A percentile compares a stretch with the other conserved stretches of the same genome.
Conservation (phyloP, 306 rosid species). For the Gynostemma pentaphyllum region DNA sequence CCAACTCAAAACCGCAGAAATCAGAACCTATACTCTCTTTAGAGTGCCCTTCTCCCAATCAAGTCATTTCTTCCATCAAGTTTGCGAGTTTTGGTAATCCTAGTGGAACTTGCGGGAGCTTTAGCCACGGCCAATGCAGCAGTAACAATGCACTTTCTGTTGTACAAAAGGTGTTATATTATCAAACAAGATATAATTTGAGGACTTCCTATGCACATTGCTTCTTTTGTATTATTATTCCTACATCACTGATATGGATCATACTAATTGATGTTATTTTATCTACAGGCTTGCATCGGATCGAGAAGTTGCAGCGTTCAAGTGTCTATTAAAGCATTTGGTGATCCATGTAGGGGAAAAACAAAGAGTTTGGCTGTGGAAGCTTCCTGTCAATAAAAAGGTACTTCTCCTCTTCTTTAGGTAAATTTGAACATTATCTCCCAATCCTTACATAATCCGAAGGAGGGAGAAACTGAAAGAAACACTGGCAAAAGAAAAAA, state of each 20-base stretch:
- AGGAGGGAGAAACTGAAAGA: background rate
- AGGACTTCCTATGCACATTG: background rate
- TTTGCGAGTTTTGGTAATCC: constrained; percentile 89
- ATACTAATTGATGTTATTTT: background rate
- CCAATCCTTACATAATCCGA: background rate
- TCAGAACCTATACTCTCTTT: constrained; percentile 42
- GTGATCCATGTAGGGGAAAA: constrained; percentile 64
- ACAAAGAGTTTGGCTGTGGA: constrained; percentile 82
- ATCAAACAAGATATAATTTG: background rate
- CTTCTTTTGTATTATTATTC: too few species aligned
- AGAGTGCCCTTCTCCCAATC: constrained; percentile 65
- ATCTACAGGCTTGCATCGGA: constrained; percentile 73
- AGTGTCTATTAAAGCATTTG: constrained; percentile 43
- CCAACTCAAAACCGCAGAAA: constrained; percentile 28
- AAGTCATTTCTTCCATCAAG: constrained; percentile 62
- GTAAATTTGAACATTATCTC: background rate
- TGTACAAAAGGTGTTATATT: constrained; percentile 48
- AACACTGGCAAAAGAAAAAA: background rate
- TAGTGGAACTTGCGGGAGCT: constrained; percentile 66
- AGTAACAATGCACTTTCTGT: constrained; percentile 48
- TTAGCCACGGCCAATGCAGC: constrained; percentile 55
- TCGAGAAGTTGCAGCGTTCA: constrained; percentile 53
- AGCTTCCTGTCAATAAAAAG: constrained; percentile 47
- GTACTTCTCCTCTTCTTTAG: background rate
- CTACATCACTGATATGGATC: background rate